Percentiles rank a stretch among this genome's conserved stretches.
phyloP scores from a whole-genome alignment of 805 yeast genomes.

The Candida silvatica region DNA sequence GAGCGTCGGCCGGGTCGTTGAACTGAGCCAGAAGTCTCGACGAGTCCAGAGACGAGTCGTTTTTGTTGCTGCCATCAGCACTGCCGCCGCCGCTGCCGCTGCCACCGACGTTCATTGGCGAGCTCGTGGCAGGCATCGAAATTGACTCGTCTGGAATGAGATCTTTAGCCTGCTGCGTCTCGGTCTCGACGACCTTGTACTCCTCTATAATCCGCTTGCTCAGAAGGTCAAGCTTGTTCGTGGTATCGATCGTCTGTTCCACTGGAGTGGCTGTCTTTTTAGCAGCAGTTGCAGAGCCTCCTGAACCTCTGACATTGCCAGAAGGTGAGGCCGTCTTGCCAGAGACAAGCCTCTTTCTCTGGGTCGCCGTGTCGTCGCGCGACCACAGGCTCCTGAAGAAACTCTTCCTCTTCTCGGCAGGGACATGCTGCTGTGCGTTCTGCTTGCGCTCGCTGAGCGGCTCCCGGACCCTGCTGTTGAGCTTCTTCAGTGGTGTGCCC shows the following conservation, averaged over 20 bases:
- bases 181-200: not conserved
- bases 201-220: slow-evolving; percentile 2
- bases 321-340: too few species aligned
- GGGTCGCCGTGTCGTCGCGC: not conserved
- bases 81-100: too few species aligned
- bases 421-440: not conserved
- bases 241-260: not conserved
- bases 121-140: not conserved
- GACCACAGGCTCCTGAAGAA: not conserved
- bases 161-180: not conserved
- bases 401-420: not conserved
- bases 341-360: too few species aligned
- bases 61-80: too few species aligned
- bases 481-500: slow-evolving; percentile 59
- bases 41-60: slow-evolving; percentile 4
- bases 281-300: not conserved
- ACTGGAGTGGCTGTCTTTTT: not conserved
- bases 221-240: slow-evolving; percentile 4
- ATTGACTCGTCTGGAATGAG: not conserved
- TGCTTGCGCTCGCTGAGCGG: not conserved
- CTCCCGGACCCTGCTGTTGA: slow-evolving; percentile 26
- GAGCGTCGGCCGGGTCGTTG: slow-evolving; percentile 1
- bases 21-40: slow-evolving; percentile 4
- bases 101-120: slow-evolving; percentile 1
- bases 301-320: too few species aligned